Conservation (phyloP, 2,329 filamentous ascomycete species). For the Beauveria pseudobassiana region DNA sequence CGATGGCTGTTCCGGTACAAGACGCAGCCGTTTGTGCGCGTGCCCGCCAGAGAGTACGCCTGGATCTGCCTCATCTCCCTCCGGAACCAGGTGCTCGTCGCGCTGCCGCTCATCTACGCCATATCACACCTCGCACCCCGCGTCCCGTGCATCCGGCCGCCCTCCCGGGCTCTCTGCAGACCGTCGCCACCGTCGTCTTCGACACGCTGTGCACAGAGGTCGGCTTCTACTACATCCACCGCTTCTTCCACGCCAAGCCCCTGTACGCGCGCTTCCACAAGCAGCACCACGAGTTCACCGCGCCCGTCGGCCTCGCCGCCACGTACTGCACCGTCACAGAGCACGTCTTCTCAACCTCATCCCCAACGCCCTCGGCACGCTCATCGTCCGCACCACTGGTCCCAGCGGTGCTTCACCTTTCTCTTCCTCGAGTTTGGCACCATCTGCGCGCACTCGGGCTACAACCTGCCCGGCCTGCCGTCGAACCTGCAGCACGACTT, state of each 20-base stretch:
- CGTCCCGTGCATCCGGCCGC: constrained; percentile 1
- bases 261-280: constrained; percentile 43
- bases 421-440: constrained; percentile 15
- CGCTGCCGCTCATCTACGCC: constrained; percentile 3
- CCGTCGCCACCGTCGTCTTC: constrained; percentile 11
- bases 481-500: constrained; percentile 16
- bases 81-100: constrained; percentile 34
- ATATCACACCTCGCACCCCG: neutral
- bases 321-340: constrained; percentile 46
- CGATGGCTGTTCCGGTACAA: constrained; percentile 39
- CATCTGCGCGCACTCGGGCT: constrained; percentile 13
- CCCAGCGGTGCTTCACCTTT: constrained; percentile 14
- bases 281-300: constrained; percentile 43
- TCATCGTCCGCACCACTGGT: constrained; percentile 15
- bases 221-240: constrained; percentile 44
- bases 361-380: constrained; percentile 31
- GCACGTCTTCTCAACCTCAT: constrained; percentile 40
- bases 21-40: constrained; percentile 37
- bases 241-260: constrained; percentile 35
- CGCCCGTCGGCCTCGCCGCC: constrained; percentile 41
- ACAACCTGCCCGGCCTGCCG: constrained; percentile 13
- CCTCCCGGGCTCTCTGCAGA: constrained; percentile 8
- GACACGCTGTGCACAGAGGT: constrained; percentile 25
- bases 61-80: constrained; percentile 26
- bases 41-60: constrained; percentile 10